Conservation (phyloP, 2,329 filamentous ascomycete genomes). For the Exophiala oligosperma region DNA sequence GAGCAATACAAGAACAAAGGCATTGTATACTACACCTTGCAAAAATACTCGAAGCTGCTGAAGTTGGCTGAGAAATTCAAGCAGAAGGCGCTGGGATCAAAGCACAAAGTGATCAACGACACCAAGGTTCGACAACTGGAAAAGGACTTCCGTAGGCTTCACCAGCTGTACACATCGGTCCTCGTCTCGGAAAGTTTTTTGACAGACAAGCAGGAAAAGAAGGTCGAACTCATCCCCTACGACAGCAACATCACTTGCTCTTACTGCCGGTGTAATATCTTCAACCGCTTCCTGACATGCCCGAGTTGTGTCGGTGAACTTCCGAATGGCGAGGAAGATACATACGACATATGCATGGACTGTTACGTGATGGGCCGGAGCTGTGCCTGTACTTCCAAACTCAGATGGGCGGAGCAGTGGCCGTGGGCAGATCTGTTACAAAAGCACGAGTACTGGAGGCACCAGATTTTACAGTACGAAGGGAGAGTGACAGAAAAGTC, state of each 20-base stretch:
- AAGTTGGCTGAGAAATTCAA: constrained; percentile 60
- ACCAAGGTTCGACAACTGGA: constrained; percentile 68
- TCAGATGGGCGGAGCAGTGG: constrained; percentile 93
- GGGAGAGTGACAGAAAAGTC: constrained; percentile 66
- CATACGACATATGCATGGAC: constrained; percentile 97
- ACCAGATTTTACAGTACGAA: constrained; percentile 72
- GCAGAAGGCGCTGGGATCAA: constrained; percentile 36
- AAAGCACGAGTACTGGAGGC: constrained; percentile 81
- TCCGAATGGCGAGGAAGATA: constrained; percentile 71
- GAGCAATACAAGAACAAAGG: constrained; percentile 99
- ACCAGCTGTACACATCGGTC: constrained; percentile 74
- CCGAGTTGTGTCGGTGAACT: constrained; percentile 73
- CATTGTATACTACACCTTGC: constrained; percentile 83
- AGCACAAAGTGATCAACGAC: constrained; percentile 39
- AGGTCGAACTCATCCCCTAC: constrained; percentile 74
- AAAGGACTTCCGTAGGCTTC: constrained; percentile 78
- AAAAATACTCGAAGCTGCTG: constrained; percentile 69
- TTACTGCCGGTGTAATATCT: constrained; percentile 94
- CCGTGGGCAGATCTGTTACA: constrained; percentile 74
- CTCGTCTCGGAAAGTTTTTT: constrained; percentile 85
- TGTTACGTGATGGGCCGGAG: constrained; percentile 97
- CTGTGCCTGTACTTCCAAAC: constrained; percentile 80
- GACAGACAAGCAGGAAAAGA: constrained; percentile 57
- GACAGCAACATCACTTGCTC: constrained; percentile 94
- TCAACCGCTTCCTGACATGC: constrained; percentile 94